Evolutionary conservation across 164 flowering plant species (phyloP).

Genomic region (Vitis cinerea): DNA sequence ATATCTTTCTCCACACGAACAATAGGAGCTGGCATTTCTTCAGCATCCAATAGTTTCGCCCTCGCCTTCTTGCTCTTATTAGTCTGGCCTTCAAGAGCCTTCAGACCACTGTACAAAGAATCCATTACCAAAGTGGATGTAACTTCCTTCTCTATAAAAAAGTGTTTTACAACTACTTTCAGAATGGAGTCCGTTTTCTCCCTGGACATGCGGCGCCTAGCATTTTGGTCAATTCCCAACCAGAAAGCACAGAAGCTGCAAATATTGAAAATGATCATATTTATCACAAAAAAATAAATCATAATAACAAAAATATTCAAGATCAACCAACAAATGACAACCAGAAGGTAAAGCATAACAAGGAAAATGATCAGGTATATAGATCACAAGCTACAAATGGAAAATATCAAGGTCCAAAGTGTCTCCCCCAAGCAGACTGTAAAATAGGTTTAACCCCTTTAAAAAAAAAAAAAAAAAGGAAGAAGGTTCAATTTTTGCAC

Average conservation of each 20-base stretch:
- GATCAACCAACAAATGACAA: neutral
- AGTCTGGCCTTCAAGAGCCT: slow-evolving; percentile 81
- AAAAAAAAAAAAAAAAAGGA: neutral
- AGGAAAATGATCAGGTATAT: neutral
- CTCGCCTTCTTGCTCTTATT: slow-evolving; percentile 53
- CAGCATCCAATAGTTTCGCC: slow-evolving; percentile 48
- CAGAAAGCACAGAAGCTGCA: slow-evolving; percentile 90
- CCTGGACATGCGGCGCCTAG: slow-evolving; percentile 76
- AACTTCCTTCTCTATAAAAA: slow-evolving; percentile 95
- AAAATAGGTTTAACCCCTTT: neutral
- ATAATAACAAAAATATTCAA: neutral
- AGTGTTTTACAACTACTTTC: slow-evolving; percentile 84
- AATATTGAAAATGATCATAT: slow-evolving; percentile 10
- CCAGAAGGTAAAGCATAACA: neutral
- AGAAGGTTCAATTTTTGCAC: neutral
- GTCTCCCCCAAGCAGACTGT: neutral
- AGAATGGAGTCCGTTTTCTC: slow-evolving; percentile 77
- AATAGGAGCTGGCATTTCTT: slow-evolving; percentile 75
- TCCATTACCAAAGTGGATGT: slow-evolving; percentile 98
- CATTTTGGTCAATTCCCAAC: slow-evolving; percentile 73
- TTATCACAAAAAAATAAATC: slow-evolving; percentile 1
- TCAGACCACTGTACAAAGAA: slow-evolving; percentile 92
- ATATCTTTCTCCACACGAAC: slow-evolving; percentile 76
- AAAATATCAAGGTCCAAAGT: slow-evolving; percentile 1
- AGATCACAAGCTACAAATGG: neutral